These are phyloP conservation scores for Aspergillus sp. DNA, from an alignment of 2,329 filamentous ascomycete species.

Conservation along the genomic window DNA sequence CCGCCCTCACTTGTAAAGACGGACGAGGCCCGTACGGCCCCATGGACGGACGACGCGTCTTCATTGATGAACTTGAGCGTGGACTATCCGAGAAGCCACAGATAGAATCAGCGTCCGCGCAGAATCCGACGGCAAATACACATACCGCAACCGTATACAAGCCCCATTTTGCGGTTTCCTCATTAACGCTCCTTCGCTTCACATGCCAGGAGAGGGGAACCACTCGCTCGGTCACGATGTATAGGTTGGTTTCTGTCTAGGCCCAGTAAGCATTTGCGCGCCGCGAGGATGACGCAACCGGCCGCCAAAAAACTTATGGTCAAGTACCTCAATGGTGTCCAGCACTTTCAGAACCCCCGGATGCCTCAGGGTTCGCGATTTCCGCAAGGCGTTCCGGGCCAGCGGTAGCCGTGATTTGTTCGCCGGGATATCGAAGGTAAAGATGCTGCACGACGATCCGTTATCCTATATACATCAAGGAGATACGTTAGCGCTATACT, in stretches of 20 bases:
- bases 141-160: constrained; percentile 71
- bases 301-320: constrained; percentile 1
- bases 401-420: constrained; percentile 76
- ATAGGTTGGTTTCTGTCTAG: constrained; percentile 87
- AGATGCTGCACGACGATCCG: constrained; percentile 87
- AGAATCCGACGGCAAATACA: background rate
- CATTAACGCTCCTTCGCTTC: constrained; percentile 73
- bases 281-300: background rate
- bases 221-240: constrained; percentile 88
- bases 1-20: constrained; percentile 92
- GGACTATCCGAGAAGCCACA: constrained; percentile 44
- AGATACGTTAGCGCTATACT: background rate
- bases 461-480: constrained; percentile 59
- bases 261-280: constrained; percentile 7
- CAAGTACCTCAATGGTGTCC: constrained; percentile 77
- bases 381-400: constrained; percentile 87
- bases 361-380: constrained; percentile 84
- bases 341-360: constrained; percentile 90
- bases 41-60: constrained; percentile 85
- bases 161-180: constrained; percentile 96
- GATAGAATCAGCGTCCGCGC: background rate
- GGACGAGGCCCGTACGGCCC: constrained; percentile 72
- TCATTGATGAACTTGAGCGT: constrained; percentile 95
- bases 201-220: constrained; percentile 83
- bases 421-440: constrained; percentile 80